Percentiles rank a stretch among this genome's conserved stretches.
phyloP scores from a whole-genome alignment of 140 eudicot species.

The Oenanthe javanica region DNA sequence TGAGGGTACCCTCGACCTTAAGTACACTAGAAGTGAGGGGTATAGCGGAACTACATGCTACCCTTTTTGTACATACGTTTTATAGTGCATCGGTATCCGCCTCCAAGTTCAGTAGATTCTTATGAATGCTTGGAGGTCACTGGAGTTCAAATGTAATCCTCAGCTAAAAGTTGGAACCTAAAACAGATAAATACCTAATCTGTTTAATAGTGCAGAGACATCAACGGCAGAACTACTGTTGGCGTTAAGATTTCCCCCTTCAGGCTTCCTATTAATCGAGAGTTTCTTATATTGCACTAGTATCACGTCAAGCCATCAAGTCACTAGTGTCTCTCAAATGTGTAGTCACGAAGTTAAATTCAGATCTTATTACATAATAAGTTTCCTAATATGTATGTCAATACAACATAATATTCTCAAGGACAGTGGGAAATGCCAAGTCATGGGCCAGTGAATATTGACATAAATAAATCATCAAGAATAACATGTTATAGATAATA shows the following conservation, averaged over 20 bases:
- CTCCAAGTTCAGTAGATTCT: neutral
- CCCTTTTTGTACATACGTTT: neutral
- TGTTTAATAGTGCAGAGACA: neutral
- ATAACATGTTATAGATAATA: neutral
- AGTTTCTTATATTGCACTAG: neutral
- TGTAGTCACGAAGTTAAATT: neutral
- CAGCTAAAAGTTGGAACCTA: neutral
- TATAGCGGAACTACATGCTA: constrained; percentile 5
- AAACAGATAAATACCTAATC: neutral
- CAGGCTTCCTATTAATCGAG: neutral
- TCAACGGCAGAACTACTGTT: neutral
- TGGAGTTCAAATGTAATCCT: neutral
- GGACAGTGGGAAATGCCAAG: neutral
- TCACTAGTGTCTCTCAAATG: neutral
- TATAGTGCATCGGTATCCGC: neutral
- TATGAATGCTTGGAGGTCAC: neutral
- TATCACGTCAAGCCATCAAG: neutral
- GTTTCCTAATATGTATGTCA: neutral
- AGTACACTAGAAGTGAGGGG: neutral
- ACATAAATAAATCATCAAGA: neutral
- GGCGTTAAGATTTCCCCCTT: neutral
- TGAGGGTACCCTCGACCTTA: neutral
- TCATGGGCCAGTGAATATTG: too few species aligned
- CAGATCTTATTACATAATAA: neutral
- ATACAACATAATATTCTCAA: neutral